Conservation (phyloP, 148 eudicot species). For the Mesembryanthemum crystallinum region DNA sequence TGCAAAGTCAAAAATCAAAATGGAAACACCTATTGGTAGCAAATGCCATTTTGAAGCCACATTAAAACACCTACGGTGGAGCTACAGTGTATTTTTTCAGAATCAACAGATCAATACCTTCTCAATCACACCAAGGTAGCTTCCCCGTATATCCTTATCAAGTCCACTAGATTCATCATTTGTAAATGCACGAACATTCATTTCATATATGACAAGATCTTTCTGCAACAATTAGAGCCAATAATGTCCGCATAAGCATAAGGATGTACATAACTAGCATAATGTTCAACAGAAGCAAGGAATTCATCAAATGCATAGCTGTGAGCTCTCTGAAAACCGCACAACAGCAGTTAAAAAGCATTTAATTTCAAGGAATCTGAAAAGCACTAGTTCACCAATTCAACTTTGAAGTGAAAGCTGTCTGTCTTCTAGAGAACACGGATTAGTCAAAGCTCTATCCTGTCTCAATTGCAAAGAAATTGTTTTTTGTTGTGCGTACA, state of each 20-base stretch:
- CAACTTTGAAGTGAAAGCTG: slow-evolving; percentile 4
- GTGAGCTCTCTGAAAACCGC: neutral
- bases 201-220: slow-evolving; percentile 91
- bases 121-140: slow-evolving; percentile 93
- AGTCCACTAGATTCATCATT: slow-evolving; percentile 85
- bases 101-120: slow-evolving; percentile 54
- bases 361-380: neutral
- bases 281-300: slow-evolving; percentile 14
- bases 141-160: slow-evolving; percentile 72
- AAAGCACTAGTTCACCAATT: neutral
- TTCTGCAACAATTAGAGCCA: slow-evolving; percentile 51
- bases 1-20: neutral
- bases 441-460: neutral
- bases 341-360: slow-evolving; percentile 3
- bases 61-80: neutral
- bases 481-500: neutral
- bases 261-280: neutral
- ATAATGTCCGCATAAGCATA: neutral
- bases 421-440: neutral
- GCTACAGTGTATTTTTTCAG: neutral
- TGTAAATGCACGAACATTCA: slow-evolving; percentile 96
- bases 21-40: neutral
- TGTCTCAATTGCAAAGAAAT: neutral
- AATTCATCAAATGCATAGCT: neutral
- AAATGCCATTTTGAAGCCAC: neutral